Conservation (phyloP, 2,329 filamentous ascomycete species). For the Escovopsis weberi region DNA sequence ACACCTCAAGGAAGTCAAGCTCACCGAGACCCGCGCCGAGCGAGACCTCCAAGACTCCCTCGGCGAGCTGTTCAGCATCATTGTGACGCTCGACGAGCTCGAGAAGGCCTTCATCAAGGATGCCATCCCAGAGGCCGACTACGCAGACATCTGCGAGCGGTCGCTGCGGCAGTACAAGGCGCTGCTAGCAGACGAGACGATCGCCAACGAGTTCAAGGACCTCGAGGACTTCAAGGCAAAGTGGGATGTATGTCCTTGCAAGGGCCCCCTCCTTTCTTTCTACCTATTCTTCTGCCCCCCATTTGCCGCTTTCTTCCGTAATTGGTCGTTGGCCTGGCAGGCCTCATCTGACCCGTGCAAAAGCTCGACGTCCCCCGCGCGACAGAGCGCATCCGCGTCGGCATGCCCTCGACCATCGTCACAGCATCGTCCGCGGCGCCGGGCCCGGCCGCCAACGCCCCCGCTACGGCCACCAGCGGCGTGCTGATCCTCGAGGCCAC, state of each 20-base stretch:
- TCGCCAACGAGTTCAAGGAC: constrained; percentile 76
- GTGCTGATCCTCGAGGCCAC: constrained; percentile 76
- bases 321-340: too few species aligned
- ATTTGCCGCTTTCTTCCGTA: constrained; percentile 1
- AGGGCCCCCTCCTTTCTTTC: too few species aligned
- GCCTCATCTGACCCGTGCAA: too few species aligned
- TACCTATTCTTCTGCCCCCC: background rate
- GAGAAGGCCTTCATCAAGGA: constrained; percentile 97
- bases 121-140: constrained; percentile 79
- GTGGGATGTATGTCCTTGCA: constrained; percentile 59
- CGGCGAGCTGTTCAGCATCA: constrained; percentile 94
- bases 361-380: constrained; percentile 90
- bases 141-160: constrained; percentile 90
- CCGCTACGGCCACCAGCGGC: constrained; percentile 37
- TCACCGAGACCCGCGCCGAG: constrained; percentile 73
- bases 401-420: constrained; percentile 73
- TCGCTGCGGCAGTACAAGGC: constrained; percentile 95
- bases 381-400: constrained; percentile 81
- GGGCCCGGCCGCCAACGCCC: constrained; percentile 27
- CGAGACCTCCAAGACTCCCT: constrained; percentile 91
- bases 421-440: constrained; percentile 35
- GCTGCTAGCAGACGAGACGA: constrained; percentile 76
- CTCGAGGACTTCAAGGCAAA: constrained; percentile 81
- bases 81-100: constrained; percentile 84
- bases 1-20: constrained; percentile 67